phyloP scores from a whole-genome alignment of 2,329 filamentous ascomycete genomes.

The Stenocarpella maydis region DNA sequence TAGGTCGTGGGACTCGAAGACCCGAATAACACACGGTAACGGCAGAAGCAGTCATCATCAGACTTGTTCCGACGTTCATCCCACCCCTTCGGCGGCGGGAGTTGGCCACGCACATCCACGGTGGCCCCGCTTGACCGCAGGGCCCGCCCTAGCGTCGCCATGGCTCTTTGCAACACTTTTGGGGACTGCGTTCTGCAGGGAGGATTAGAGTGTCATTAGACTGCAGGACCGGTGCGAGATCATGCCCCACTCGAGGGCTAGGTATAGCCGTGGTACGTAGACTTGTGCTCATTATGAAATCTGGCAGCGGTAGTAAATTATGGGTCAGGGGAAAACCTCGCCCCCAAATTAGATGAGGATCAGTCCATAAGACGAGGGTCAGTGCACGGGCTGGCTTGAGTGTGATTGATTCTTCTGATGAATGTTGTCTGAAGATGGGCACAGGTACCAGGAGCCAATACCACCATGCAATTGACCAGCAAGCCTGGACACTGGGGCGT shows the following conservation, averaged over 20 bases:
- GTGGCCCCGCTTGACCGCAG: constrained; percentile 6
- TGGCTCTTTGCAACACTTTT: not conserved
- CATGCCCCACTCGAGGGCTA: not conserved
- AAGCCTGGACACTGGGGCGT: not conserved
- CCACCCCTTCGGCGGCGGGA: not conserved
- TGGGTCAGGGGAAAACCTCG: not conserved
- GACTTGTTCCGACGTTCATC: not conserved
- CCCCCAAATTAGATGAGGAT: too few species aligned
- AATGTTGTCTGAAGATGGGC: not conserved
- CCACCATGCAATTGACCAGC: not conserved
- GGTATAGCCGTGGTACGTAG: not conserved
- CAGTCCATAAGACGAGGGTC: constrained; percentile 11
- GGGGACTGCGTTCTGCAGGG: not conserved
- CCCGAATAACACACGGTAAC: not conserved
- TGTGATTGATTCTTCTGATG: constrained; percentile 7
- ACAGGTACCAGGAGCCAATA: not conserved
- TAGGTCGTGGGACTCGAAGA: not conserved
- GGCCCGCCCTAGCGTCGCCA: constrained; percentile 17
- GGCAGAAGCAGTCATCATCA: not conserved
- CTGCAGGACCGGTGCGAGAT: not conserved
- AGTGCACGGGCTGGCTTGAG: not conserved
- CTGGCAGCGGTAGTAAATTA: not conserved
- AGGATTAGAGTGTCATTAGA: not conserved
- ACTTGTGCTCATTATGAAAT: not conserved
- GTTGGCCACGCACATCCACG: not conserved